Percentiles rank a stretch among this genome's conserved stretches.
Evolutionary conservation across 2,329 filamentous ascomycete genomes (phyloP).

Genomic region (Cladorrhinum sp.): DNA sequence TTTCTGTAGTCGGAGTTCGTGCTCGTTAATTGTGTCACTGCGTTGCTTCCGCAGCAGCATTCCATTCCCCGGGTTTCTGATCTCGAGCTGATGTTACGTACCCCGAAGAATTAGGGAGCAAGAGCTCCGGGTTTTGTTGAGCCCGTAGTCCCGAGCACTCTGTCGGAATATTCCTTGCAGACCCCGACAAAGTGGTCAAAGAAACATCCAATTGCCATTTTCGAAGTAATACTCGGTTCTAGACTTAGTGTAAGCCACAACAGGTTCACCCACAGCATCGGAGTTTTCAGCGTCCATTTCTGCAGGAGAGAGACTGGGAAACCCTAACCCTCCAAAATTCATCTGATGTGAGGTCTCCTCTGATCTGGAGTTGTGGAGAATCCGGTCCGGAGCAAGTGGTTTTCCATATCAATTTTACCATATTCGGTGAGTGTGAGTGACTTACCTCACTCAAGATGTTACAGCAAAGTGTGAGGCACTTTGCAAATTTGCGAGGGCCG

Average conservation of each 20-base stretch:
- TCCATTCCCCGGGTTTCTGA: too few species aligned
- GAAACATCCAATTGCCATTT: background rate
- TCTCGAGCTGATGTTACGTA: too few species aligned
- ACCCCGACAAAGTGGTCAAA: background rate
- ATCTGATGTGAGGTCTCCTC: conserved; percentile 1
- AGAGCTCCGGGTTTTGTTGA: background rate
- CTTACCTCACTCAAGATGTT: conserved; percentile 4
- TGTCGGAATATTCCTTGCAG: background rate
- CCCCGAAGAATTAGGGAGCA: background rate
- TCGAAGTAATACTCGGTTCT: background rate
- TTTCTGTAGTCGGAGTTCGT: background rate
- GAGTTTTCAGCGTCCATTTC: background rate
- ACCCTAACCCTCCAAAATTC: conserved; percentile 11
- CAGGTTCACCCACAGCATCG: background rate
- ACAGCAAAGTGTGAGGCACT: conserved; percentile 17
- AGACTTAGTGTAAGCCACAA: too few species aligned
- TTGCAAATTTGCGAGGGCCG: conserved; percentile 1
- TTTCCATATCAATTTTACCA: background rate
- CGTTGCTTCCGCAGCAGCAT: too few species aligned
- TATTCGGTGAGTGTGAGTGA: background rate
- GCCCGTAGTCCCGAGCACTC: background rate
- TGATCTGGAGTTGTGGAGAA: background rate
- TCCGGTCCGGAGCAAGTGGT: background rate
- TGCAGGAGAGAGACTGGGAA: background rate
- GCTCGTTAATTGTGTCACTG: background rate